A percentile compares a stretch with the other conserved stretches of the same genome.
phyloP scores from a whole-genome alignment of 257 asterid genomes.

The Orobanche coerulescens region DNA sequence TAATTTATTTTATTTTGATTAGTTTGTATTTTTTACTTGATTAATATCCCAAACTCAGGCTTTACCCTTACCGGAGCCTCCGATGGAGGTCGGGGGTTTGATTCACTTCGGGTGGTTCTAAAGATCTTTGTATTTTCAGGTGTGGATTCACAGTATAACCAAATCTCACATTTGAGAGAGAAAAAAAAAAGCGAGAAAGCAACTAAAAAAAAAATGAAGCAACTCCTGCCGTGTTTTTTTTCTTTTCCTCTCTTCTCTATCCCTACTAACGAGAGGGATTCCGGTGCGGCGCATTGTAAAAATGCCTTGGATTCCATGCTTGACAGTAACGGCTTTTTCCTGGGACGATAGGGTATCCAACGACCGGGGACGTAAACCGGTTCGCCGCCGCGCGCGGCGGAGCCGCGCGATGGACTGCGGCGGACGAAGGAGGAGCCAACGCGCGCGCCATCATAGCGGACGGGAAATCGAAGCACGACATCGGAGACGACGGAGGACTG shows the following conservation, averaged over 20 bases:
- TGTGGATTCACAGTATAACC: constrained; percentile 10
- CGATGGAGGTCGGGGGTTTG: no score
- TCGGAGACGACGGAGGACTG: constrained; percentile 63
- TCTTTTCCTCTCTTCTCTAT: background rate
- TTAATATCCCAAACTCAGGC: no score
- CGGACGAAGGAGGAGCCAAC: constrained; percentile 21
- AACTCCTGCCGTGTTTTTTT: constrained; percentile 1
- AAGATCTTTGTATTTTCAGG: constrained; percentile 22
- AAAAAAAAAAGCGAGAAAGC: constrained; percentile 1
- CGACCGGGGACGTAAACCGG: constrained; percentile 18
- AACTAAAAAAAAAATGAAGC: constrained; percentile 13
- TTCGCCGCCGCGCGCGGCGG: constrained; percentile 20
- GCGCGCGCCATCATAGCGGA: constrained; percentile 18
- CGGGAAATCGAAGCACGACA: constrained; percentile 55
- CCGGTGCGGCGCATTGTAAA: constrained; percentile 22
- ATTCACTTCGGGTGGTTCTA: no score
- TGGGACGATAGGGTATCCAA: constrained; percentile 19
- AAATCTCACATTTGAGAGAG: background rate
- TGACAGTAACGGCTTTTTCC: constrained; percentile 23
- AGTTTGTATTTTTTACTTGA: no score
- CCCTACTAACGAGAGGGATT: constrained; percentile 23
- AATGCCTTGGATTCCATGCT: constrained; percentile 21
- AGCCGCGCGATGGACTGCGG: constrained; percentile 7
- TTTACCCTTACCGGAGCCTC: no score
- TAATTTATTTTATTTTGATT: no score